Evolutionary conservation across 2,329 filamentous ascomycete genomes (phyloP).

Genomic region (Bipolaris bicolor): DNA sequence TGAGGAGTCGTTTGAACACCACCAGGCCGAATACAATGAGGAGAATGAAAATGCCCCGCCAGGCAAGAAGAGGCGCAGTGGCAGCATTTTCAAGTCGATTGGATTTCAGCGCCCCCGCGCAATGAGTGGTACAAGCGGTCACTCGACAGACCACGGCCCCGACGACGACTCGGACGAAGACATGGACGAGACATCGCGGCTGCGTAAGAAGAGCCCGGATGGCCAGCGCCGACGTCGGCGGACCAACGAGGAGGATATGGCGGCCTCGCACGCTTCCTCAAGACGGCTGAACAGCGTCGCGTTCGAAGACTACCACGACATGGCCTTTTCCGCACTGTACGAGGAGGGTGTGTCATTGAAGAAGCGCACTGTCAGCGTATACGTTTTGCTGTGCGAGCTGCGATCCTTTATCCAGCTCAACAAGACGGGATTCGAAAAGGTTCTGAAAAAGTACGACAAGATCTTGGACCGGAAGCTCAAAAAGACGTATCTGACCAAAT

Average conservation of each 20-base stretch:
- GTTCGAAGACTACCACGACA: constrained; percentile 80
- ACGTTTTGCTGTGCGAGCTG: constrained; percentile 91
- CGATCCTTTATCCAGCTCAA: constrained; percentile 97
- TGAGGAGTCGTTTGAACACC: constrained; percentile 70
- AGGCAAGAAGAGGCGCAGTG: constrained; percentile 50
- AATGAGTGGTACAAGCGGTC: constrained; percentile 50
- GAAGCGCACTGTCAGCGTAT: constrained; percentile 84
- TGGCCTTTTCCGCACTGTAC: constrained; percentile 71
- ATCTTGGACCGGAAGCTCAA: constrained; percentile 84
- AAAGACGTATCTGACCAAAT: constrained; percentile 72
- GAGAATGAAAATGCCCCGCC: constrained; percentile 48
- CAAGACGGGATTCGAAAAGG: constrained; percentile 94
- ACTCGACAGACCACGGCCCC: constrained; percentile 44
- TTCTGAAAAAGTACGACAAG: constrained; percentile 98
- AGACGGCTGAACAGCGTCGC: constrained; percentile 68
- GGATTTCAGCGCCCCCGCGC: constrained; percentile 54
- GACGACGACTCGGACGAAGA: constrained; percentile 64
- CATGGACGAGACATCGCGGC: constrained; percentile 56
- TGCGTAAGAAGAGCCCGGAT: constrained; percentile 50
- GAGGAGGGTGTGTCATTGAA: constrained; percentile 83
- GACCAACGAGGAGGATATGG: constrained; percentile 59
- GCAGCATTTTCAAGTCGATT: constrained; percentile 62
- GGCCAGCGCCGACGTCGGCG: constrained; percentile 34
- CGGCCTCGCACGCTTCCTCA: constrained; percentile 66
- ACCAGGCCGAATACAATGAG: constrained; percentile 49